Conservation (phyloP, 108 stramenopile species). For the Fistulifera solaris region DNA sequence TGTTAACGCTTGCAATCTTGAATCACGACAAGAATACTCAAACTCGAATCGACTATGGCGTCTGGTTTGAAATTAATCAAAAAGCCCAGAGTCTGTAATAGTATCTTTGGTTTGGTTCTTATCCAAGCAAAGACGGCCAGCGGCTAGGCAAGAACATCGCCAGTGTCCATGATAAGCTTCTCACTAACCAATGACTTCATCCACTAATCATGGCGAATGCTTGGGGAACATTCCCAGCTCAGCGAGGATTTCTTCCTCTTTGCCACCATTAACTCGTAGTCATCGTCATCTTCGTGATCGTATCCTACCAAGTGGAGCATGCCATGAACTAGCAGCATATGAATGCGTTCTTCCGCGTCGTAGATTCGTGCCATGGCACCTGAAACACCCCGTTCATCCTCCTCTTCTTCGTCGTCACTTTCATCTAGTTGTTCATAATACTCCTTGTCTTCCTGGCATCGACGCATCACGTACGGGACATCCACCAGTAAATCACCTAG, state of each 20-base stretch:
- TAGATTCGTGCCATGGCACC: constrained; percentile 71
- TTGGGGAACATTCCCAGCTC: no score
- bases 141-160: no score
- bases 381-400: constrained; percentile 82
- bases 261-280: constrained; percentile 86
- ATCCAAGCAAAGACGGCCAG: no score
- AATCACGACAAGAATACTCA: no score
- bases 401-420: constrained; percentile 22
- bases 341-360: constrained; percentile 74
- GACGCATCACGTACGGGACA: constrained; percentile 78
- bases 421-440: constrained; percentile 14
- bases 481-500: constrained; percentile 88
- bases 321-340: constrained; percentile 91
- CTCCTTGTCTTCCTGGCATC: constrained; percentile 48
- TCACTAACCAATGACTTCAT: no score
- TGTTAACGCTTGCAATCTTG: no score
- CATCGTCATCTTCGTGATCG: constrained; percentile 91
- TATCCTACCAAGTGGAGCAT: constrained; percentile 92
- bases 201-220: no score
- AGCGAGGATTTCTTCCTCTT: constrained; percentile 74
- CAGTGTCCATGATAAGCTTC: no score
- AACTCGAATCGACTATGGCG: no score
- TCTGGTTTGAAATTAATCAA: no score
- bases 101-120: no score
- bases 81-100: no score